Percentiles rank a stretch among this genome's conserved stretches.
Evolutionary conservation across 1,139 yeast genomes (phyloP).

Genomic region (Saccharomyces hybrid): DNA sequence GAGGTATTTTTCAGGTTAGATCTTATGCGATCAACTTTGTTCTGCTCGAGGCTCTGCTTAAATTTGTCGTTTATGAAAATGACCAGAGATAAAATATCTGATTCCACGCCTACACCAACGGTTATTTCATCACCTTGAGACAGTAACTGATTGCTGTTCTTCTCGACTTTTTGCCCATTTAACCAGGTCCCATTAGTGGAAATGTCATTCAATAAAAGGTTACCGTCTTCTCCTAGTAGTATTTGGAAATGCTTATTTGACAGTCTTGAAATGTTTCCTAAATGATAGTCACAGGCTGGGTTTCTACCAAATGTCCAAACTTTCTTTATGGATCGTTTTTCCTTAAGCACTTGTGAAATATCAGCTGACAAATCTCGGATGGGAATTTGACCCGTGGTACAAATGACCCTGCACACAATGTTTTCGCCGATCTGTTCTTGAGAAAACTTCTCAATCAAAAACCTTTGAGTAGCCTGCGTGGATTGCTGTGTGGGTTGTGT

Average conservation of each 20-base stretch:
- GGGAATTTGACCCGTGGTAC: conserved; percentile 56
- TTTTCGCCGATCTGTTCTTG: conserved; percentile 37
- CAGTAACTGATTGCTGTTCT: conserved; percentile 72
- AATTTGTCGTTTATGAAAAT: conserved; percentile 44
- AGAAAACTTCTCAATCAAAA: conserved; percentile 33
- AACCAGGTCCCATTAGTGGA: conserved; percentile 90
- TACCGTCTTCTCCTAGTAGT: conserved; percentile 47
- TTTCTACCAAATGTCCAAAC: conserved; percentile 79
- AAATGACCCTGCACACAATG: conserved; percentile 48
- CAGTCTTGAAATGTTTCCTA: conserved; percentile 58
- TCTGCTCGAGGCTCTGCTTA: conserved; percentile 25
- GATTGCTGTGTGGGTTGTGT: conserved; percentile 58
- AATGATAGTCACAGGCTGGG: conserved; percentile 50
- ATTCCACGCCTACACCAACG: conserved; percentile 78
- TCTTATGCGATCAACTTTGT: background rate
- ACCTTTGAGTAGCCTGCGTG: conserved; percentile 47
- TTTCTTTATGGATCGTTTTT: conserved; percentile 29
- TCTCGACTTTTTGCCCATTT: conserved; percentile 64
- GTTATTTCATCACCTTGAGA: conserved; percentile 90
- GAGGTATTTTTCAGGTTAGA: conserved; percentile 4
- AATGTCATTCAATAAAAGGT: conserved; percentile 57
- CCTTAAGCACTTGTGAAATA: conserved; percentile 28
- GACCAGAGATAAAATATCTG: conserved; percentile 68
- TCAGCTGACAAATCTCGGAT: conserved; percentile 38
- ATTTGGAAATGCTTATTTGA: conserved; percentile 73